Percentiles rank a stretch among this genome's conserved stretches.
Conservation (phyloP, 2,329 filamentous ascomycete genomes). For the Stagonosporopsis rhizophila region DNA sequence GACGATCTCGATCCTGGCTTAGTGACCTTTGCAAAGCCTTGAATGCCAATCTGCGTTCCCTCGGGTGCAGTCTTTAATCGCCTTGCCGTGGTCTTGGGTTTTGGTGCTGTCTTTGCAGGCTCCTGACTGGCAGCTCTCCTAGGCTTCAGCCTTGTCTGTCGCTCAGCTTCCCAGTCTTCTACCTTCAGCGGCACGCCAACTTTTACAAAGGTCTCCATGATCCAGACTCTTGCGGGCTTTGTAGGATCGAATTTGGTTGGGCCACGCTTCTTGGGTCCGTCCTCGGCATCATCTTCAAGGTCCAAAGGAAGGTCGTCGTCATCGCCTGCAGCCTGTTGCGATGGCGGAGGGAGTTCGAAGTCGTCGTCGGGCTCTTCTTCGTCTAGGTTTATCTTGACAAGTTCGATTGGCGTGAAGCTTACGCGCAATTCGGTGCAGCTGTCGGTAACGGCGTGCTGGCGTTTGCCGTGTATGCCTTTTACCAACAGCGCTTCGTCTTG, state of each 20-base stretch:
- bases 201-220: constrained; percentile 69
- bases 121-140: constrained; percentile 33
- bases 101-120: constrained; percentile 28
- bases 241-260: constrained; percentile 68
- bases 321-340: constrained; percentile 29
- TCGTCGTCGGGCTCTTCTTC: constrained; percentile 77
- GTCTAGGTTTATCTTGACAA: constrained; percentile 79
- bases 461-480: constrained; percentile 69
- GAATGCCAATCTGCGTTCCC: constrained; percentile 34
- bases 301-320: constrained; percentile 43
- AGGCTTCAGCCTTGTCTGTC: constrained; percentile 32
- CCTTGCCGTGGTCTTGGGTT: constrained; percentile 29
- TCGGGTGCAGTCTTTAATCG: constrained; percentile 29
- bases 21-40: constrained; percentile 45
- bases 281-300: constrained; percentile 42
- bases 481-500: constrained; percentile 64
- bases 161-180: constrained; percentile 66
- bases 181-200: constrained; percentile 71
- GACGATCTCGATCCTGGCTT: constrained; percentile 40
- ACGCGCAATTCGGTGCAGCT: constrained; percentile 78
- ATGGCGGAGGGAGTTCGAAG: constrained; percentile 42
- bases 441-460: constrained; percentile 77
- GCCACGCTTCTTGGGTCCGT: constrained; percentile 54
- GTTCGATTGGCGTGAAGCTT: constrained; percentile 75
- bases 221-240: constrained; percentile 71